Evolutionary conservation across 2,329 filamentous ascomycete genomes (phyloP).

Genomic region (Xylaria sp.): DNA sequence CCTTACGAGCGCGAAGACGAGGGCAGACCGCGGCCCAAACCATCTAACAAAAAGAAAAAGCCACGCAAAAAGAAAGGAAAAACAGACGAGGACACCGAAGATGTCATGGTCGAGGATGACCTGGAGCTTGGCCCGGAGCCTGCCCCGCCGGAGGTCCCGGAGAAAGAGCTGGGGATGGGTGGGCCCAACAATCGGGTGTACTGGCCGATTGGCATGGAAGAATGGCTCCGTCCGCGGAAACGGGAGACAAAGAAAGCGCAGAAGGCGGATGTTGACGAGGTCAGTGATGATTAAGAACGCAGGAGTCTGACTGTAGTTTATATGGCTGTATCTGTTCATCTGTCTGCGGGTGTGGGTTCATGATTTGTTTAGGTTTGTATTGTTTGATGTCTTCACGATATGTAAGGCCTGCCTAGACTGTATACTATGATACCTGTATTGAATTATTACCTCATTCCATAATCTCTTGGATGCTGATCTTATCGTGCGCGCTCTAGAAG

Average conservation of each 20-base stretch:
- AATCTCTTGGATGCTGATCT: not conserved
- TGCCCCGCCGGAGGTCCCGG: constrained; percentile 60
- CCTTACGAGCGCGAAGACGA: constrained; percentile 83
- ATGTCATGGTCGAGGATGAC: constrained; percentile 45
- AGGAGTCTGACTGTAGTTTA: not conserved
- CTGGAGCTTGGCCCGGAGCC: constrained; percentile 52
- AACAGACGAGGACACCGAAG: constrained; percentile 45
- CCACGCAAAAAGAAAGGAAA: constrained; percentile 54
- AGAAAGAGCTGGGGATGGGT: constrained; percentile 85
- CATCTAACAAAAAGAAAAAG: constrained; percentile 58
- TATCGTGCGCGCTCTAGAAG: not conserved
- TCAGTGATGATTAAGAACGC: constrained; percentile 49
- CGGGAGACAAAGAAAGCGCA: constrained; percentile 69
- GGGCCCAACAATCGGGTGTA: constrained; percentile 84
- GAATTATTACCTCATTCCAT: not conserved
- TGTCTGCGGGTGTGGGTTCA: not conserved
- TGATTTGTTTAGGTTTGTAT: not conserved
- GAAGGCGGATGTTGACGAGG: constrained; percentile 42
- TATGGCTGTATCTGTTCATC: not conserved
- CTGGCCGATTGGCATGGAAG: constrained; percentile 90
- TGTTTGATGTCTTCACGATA: not conserved
- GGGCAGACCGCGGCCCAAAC: constrained; percentile 66
- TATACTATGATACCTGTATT: not conserved
- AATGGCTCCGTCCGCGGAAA: constrained; percentile 88
- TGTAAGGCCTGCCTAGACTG: not conserved